A percentile compares a stretch with the other conserved stretches of the same genome.
phyloP scores from a whole-genome alignment of 345 rosid species.

The Dipteronia dyeriana region DNA sequence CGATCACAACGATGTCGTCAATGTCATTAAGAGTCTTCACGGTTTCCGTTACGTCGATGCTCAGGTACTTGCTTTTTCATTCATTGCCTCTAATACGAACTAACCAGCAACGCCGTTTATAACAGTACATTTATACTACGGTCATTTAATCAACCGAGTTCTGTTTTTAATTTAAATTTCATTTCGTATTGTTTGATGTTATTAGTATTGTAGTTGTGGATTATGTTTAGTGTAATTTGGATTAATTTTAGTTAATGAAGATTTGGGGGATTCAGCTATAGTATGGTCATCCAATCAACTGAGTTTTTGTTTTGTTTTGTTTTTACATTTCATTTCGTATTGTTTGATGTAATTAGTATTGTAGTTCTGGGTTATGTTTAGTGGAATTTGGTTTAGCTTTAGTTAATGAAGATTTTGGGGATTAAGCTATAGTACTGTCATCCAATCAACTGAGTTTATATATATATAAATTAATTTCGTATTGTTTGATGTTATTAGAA shows the following conservation, averaged over 20 bases:
- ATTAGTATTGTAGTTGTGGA: not conserved
- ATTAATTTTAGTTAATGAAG: not conserved
- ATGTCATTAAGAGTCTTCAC: slow-evolving; percentile 78
- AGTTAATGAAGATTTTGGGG: not conserved
- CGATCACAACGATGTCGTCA: slow-evolving; percentile 69
- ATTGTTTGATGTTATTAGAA: not conserved
- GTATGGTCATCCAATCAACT: not conserved
- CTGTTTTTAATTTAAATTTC: not conserved
- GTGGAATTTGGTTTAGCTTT: not conserved
- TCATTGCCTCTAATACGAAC: not conserved
- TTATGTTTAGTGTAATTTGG: not conserved
- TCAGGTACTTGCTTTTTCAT: slow-evolving; percentile 39
- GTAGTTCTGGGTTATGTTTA: not conserved
- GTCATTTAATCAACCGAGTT: not conserved
- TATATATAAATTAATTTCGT: not conserved
- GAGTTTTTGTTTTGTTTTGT: not conserved
- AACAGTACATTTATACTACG: too few relatives aligned
- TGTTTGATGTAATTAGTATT: not conserved
- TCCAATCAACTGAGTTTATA: not conserved
- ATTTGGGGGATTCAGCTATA: not conserved
- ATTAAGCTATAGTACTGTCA: not conserved
- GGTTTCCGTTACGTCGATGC: slow-evolving; percentile 76
- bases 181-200: not conserved
- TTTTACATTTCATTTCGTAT: not conserved
- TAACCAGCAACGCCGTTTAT: not conserved